These are phyloP conservation scores for Ascochyta clinopodiicola DNA, from an alignment of 2,329 filamentous ascomycete species.

Conservation along the genomic window DNA sequence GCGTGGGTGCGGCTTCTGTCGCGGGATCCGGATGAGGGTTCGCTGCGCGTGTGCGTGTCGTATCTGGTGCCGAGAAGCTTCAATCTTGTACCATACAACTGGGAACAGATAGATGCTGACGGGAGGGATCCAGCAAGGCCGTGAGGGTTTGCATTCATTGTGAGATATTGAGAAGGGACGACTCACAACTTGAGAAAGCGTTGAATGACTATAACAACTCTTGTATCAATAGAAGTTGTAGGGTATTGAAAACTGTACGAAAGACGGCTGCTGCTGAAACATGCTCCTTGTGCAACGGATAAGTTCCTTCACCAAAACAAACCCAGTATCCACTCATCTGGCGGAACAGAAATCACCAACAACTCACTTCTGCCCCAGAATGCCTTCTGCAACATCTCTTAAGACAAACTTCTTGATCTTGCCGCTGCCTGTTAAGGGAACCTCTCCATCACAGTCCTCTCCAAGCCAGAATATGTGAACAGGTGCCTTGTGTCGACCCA, in stretches of 20 bases:
- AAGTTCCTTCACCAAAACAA: no score
- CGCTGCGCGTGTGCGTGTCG: constrained; percentile 7
- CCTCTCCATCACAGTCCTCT: constrained; percentile 46
- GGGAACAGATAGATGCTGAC: constrained; percentile 4
- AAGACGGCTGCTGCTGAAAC: no score
- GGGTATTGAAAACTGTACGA: no score
- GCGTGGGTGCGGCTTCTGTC: constrained; percentile 9
- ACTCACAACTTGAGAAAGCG: no score
- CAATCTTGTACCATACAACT: constrained; percentile 9
- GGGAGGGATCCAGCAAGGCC: constrained; percentile 6
- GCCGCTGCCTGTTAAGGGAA: constrained; percentile 54
- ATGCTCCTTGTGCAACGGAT: no score
- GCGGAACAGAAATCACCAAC: background rate
- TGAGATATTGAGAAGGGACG: constrained; percentile 1
- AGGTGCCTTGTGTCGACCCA: constrained; percentile 62
- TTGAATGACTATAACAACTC: no score
- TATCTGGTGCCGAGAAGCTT: constrained; percentile 9
- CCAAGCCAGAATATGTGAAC: constrained; percentile 80
- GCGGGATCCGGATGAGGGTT: constrained; percentile 6
- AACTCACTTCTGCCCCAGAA: constrained; percentile 21
- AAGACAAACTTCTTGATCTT: constrained; percentile 55
- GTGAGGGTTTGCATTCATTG: constrained; percentile 3
- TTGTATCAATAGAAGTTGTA: no score
- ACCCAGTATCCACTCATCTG: background rate
- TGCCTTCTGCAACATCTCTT: constrained; percentile 35